These are phyloP conservation scores for Naegleria lovaniensis DNA, from an alignment of 208 protist genomes.

Conservation along the genomic window DNA sequence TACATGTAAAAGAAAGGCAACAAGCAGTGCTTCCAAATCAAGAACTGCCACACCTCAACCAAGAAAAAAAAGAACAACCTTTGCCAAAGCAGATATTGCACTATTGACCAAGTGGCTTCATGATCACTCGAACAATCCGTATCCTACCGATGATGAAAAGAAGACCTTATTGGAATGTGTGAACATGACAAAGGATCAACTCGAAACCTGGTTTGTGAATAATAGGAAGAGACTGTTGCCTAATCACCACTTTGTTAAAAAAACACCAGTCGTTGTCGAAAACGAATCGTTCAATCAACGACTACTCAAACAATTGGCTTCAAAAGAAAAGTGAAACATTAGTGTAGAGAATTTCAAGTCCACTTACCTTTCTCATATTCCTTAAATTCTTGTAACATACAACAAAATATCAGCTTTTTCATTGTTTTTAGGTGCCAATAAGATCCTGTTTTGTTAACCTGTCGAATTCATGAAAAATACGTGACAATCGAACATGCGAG, in stretches of 20 bases:
- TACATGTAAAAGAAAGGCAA: no score
- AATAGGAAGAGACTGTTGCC: constrained; percentile 27
- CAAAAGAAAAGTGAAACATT: neutral
- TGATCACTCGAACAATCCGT: constrained; percentile 32
- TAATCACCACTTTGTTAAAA: neutral
- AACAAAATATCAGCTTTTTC: no score
- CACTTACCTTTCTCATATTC: neutral
- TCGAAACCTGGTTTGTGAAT: constrained; percentile 52
- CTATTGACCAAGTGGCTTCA: neutral
- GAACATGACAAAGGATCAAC: constrained; percentile 35
- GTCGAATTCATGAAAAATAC: no score
- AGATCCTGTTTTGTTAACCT: no score
- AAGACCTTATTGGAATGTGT: constrained; percentile 20
- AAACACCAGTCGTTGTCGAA: neutral
- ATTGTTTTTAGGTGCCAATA: no score
- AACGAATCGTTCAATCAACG: neutral
- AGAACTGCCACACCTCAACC: no score
- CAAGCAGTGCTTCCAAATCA: no score
- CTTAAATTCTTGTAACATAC: no score
- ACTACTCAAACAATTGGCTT: neutral
- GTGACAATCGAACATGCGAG: no score
- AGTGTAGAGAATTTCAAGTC: neutral
- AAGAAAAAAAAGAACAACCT: neutral
- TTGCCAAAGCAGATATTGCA: neutral
- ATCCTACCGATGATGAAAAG: constrained; percentile 49